Percentiles rank a stretch among this genome's conserved stretches.
Conservation (phyloP, 148 eudicot species). For the Arbutus unedo region DNA sequence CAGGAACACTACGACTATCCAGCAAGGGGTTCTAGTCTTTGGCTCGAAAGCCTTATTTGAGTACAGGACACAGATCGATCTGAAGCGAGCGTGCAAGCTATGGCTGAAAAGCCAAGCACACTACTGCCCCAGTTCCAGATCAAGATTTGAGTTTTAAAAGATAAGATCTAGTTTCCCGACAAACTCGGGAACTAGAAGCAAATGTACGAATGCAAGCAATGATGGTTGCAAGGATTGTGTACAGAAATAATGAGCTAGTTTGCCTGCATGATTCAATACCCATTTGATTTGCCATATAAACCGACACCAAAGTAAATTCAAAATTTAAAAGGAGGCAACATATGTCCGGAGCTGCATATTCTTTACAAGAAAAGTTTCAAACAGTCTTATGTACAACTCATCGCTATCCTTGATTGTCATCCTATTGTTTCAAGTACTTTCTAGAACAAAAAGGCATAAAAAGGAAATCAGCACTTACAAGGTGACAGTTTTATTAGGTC, state of each 20-base stretch:
- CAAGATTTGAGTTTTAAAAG: too few relatives aligned
- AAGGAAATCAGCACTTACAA: slow-evolving; percentile 5
- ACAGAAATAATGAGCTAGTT: neutral
- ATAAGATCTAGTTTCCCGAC: too few relatives aligned
- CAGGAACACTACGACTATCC: too few relatives aligned
- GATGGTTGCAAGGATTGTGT: neutral
- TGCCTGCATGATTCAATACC: neutral
- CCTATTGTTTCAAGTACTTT: neutral
- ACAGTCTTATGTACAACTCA: neutral
- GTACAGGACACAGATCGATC: too few relatives aligned
- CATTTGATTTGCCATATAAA: slow-evolving; percentile 5
- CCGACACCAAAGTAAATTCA: neutral
- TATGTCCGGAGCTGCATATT: neutral
- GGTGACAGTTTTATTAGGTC: neutral
- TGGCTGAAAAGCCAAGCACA: too few relatives aligned
- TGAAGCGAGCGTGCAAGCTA: too few relatives aligned
- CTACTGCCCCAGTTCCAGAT: too few relatives aligned
- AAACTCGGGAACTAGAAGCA: too few relatives aligned
- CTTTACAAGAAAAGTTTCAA: slow-evolving; percentile 2
- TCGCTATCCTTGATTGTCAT: neutral
- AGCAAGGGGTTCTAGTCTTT: too few relatives aligned
- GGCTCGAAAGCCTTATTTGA: too few relatives aligned
- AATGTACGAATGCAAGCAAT: neutral
- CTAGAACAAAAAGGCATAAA: neutral
- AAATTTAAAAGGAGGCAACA: neutral